Base-by-base conservation (phyloP, 495 filamentous ascomycete genomes). In the Xylaria curta region DNA sequence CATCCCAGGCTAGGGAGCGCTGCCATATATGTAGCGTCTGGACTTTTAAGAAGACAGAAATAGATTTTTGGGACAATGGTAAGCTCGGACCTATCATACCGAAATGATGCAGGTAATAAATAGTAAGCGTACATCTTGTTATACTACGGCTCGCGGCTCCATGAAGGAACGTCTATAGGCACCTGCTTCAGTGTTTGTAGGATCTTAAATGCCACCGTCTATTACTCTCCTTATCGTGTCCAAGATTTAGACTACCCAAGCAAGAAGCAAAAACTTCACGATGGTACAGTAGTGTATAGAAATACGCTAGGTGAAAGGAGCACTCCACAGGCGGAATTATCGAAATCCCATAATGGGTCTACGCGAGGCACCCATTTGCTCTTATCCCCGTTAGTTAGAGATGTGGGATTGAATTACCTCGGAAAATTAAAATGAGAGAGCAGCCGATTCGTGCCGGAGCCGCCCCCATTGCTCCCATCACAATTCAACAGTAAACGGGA, bases 331-430 rank as follows among this genome's bases (percentile, higher is more conserved):
- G 28, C 13, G n/a, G 59, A 42, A 42, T 42, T 62, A 26, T 62
- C 9, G 21, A 62, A 42, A 67, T 56, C 33, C 40, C 1, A 44
- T 47, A 3, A 31, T 51, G 28, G 46, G 61, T 46, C 21, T 24
- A 54, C 31, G n/a, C 28, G n/a, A 33, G 5, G 12, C 9, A 47
- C 21, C n/a, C n/a, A 15, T 42, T 49, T 60, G 17, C 31, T 58
- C 38, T 64, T 64, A 64, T 61, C 51, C 68, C 46, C 26, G 58
- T 70, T 28, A 42, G 9, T 70, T 44, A 42, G 17, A 47, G 54
- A 65, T 46, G 17, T 54, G 28, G 36, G 58, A 42, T 53, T 56
- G 31, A 31, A 53, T 28, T 68, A 59, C 28, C 31, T 26, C 33
- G 33, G 15, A 56, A 40, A 49, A 21, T 40, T 51, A 53, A 49